Percentiles rank a stretch among this genome's conserved stretches.
These are phyloP conservation scores for Amanita rubescens DNA, from an alignment of 768 basidiomycete genomes.

Conservation along the genomic window DNA sequence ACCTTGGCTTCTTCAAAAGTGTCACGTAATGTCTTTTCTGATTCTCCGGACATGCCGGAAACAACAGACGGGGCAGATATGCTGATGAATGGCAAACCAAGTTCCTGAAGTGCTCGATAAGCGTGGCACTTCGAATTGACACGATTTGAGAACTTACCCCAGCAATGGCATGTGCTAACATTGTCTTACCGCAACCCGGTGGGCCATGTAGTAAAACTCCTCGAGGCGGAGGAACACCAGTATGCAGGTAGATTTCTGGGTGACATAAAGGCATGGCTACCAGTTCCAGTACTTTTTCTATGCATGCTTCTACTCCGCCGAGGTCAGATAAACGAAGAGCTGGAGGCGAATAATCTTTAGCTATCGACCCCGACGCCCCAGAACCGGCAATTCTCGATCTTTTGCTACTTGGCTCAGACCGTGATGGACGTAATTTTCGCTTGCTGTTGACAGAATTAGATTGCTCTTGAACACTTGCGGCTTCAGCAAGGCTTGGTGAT, in stretches of 20 bases:
- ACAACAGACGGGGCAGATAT: conserved; percentile 95
- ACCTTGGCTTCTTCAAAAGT: conserved; percentile 98
- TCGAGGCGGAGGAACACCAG: conserved; percentile 86
- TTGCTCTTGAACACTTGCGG: conserved; percentile 5
- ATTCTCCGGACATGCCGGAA: conserved; percentile 97
- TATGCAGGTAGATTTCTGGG: conserved; percentile 92
- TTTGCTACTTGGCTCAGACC: conserved; percentile 52
- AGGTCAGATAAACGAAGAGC: conserved; percentile 72
- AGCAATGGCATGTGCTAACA: conserved; percentile 90
- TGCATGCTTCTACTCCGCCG: conserved; percentile 78
- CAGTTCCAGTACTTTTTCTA: conserved; percentile 94
- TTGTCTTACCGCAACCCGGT: conserved; percentile 94
- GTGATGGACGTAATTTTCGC: conserved; percentile 54
- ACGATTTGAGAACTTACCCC: conserved; percentile 52
- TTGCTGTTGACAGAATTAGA: conserved; percentile 30
- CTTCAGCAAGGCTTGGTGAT: conserved; percentile 8
- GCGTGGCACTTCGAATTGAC: background rate
- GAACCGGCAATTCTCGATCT: conserved; percentile 36
- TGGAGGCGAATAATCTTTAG: conserved; percentile 70
- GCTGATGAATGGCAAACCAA: conserved; percentile 86
- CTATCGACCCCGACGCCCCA: conserved; percentile 19
- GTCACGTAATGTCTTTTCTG: conserved; percentile 92
- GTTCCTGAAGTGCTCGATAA: conserved; percentile 49
- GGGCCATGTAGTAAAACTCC: conserved; percentile 94
- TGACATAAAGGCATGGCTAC: conserved; percentile 93